These are phyloP conservation scores for Geosmithia morbida DNA, from an alignment of 2,329 filamentous ascomycete genomes.

Conservation along the genomic window DNA sequence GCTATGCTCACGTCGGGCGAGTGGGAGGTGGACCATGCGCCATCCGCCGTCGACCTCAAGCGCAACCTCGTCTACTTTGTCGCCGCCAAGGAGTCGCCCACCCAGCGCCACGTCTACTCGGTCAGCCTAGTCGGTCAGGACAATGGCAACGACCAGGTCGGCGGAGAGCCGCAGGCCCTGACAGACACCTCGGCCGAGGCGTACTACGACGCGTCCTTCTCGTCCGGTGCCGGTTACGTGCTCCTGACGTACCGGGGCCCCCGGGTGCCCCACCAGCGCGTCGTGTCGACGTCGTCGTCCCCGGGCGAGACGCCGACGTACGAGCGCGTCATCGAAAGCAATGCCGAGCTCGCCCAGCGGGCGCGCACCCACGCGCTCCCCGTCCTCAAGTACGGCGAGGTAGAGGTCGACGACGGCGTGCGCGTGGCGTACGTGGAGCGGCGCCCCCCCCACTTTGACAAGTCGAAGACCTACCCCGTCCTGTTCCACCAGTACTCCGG, in stretches of 20 bases:
- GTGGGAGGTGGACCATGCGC: slow-evolving; percentile 84
- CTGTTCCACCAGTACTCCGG: slow-evolving; percentile 93
- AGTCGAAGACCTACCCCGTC: slow-evolving; percentile 77
- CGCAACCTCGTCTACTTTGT: slow-evolving; percentile 87
- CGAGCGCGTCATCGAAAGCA: slow-evolving; percentile 64
- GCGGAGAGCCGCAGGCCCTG: slow-evolving; percentile 55
- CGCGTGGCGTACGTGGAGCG: slow-evolving; percentile 64
- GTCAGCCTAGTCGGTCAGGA: slow-evolving; percentile 58
- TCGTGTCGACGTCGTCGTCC: slow-evolving; percentile 69
- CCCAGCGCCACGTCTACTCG: slow-evolving; percentile 82
- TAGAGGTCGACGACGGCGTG: slow-evolving; percentile 67
- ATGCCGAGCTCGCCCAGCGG: slow-evolving; percentile 51
- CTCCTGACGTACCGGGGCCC: slow-evolving; percentile 79
- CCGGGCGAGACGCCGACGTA: slow-evolving; percentile 31
- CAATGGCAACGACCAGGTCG: slow-evolving; percentile 42
- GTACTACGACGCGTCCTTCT: slow-evolving; percentile 78
- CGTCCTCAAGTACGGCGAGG: slow-evolving; percentile 64
- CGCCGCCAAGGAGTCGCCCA: slow-evolving; percentile 73
- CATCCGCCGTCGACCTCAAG: slow-evolving; percentile 69
- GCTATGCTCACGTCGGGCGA: slow-evolving; percentile 73
- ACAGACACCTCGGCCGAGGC: slow-evolving; percentile 61
- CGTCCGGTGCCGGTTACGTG: slow-evolving; percentile 64
- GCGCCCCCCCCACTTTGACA: slow-evolving; percentile 76
- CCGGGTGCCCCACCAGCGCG: slow-evolving; percentile 77
- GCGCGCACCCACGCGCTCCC: slow-evolving; percentile 71